Percentiles rank a stretch among this genome's conserved stretches.
Evolutionary conservation across 768 basidiomycete genomes (phyloP).

Genomic region (Mrakia frigida): DNA sequence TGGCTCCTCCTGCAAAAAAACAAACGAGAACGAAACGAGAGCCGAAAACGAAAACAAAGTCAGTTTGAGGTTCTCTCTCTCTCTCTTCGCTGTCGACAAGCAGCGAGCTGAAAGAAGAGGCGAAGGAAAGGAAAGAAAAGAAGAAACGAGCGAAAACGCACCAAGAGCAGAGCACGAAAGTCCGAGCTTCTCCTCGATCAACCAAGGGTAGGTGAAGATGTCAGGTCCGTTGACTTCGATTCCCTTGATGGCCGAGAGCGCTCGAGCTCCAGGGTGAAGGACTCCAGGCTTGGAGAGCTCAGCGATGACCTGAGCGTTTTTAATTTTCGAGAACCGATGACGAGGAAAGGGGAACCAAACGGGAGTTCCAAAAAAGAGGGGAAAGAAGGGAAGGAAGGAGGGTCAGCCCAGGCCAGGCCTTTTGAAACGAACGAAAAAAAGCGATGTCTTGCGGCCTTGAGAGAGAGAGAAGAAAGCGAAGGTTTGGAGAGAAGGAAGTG

Average conservation of each 20-base stretch:
- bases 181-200: slow-evolving; percentile 46
- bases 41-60: too few relatives aligned
- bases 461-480: not conserved
- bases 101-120: not conserved
- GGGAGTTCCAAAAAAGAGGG: not conserved
- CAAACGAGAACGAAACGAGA: too few relatives aligned
- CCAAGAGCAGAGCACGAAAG: slow-evolving; percentile 48
- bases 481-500: not conserved
- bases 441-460: not conserved
- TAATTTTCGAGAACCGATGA: not conserved
- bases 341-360: not conserved
- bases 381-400: not conserved
- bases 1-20: slow-evolving; percentile 43
- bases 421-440: not conserved
- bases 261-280: slow-evolving; percentile 42
- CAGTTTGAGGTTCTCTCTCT: too few relatives aligned
- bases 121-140: not conserved
- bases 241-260: slow-evolving; percentile 50
- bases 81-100: too few relatives aligned
- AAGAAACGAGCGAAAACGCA: not conserved
- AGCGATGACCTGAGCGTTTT: slow-evolving; percentile 28
- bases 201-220: slow-evolving; percentile 49
- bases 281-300: slow-evolving; percentile 36
- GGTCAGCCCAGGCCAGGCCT: not conserved
- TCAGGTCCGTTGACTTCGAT: slow-evolving; percentile 47